These are phyloP conservation scores for Parachaetomium inaequale DNA, from an alignment of 495 filamentous ascomycete species.

Conservation along the genomic window DNA sequence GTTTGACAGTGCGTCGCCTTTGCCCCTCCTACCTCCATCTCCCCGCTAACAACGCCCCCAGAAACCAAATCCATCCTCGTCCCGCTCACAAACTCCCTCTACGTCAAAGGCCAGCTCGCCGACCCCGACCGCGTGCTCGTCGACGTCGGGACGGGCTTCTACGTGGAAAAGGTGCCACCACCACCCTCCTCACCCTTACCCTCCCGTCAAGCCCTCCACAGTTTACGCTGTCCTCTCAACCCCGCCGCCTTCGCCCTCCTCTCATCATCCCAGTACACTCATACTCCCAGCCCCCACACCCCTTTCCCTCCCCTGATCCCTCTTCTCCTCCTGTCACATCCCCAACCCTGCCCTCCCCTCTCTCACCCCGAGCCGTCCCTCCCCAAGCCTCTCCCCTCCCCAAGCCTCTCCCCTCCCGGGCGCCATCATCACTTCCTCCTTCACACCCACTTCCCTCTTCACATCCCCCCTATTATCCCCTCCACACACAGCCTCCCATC, in stretches of 20 bases:
- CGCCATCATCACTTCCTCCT: too few species aligned
- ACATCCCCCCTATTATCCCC: background rate
- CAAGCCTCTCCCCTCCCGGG: too few species aligned
- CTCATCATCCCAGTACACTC: too few species aligned
- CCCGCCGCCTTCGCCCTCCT: too few species aligned
- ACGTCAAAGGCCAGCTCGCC: constrained; percentile 79
- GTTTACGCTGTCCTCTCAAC: too few species aligned
- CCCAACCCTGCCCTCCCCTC: too few species aligned
- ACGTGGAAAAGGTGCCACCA: constrained; percentile 77
- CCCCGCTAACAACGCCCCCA: constrained; percentile 9
- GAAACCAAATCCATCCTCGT: constrained; percentile 70
- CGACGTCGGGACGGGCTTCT: constrained; percentile 95
- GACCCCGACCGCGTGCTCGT: constrained; percentile 80
- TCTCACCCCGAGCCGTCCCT: background rate
- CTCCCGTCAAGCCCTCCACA: too few species aligned
- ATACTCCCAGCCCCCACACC: background rate
- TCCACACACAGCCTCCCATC: background rate
- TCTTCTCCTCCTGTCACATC: background rate
- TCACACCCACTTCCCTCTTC: background rate
- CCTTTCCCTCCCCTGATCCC: background rate
- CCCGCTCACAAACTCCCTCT: constrained; percentile 87
- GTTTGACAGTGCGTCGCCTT: constrained; percentile 33
- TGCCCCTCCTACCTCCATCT: background rate
- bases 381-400: background rate
- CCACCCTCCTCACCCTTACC: too few species aligned